Base-by-base conservation (phyloP, 805 yeast species). In the Wickerhamiella nectarea region DNA sequence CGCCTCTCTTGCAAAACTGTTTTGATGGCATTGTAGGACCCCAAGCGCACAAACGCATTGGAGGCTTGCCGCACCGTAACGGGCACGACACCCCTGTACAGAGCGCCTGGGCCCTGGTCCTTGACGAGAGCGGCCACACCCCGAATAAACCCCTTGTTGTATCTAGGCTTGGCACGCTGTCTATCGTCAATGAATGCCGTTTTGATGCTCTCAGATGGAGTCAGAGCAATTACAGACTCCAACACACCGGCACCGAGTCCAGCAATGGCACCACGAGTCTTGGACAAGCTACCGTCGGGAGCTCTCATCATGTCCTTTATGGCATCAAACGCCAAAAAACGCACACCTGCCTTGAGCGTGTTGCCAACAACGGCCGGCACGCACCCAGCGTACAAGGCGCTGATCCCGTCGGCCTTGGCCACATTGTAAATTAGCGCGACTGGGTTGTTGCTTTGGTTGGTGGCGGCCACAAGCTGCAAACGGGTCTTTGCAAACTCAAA, bases 231-330 rank as follows among this genome's bases (percentile, higher is more conserved):
- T 21, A 86, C 80, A 46, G 94, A 80, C 60, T 89, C 98, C 48
- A 89, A 63, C 36, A 87, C 72, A 29, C 98, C 98, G 2, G 98
- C 98, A 38, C 97, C 96, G 36, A 91, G 67, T n/a, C 98, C 98
- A 1, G 98, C 98, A 25, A 89, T 47, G 5, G 87, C 93, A 52
- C 97, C 97, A 56, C 94, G 64, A 6, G 91, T 78, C 3, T 94
- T 94, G 28, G 91, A 76, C 39, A 91, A 65, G 61, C 84, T 81
- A 6, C 97, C 97, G 49, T 82, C 73, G 52, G 76, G 76, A 60
- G 91, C 97, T 22, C 78, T 75, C 45, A 89, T 67, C 25, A 80
- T 52, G 43, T 75, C 70, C 60, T 86, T 87, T 61, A 91, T 81
- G 14, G 80, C 70, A 59, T 91, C 98, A 56, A 84, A 89, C 2